Evolutionary conservation across 192 early-diverging fungal species (phyloP), one percentile per base, ranked within the genome.

Genomic region (Lobosporangium transversale): DNA sequence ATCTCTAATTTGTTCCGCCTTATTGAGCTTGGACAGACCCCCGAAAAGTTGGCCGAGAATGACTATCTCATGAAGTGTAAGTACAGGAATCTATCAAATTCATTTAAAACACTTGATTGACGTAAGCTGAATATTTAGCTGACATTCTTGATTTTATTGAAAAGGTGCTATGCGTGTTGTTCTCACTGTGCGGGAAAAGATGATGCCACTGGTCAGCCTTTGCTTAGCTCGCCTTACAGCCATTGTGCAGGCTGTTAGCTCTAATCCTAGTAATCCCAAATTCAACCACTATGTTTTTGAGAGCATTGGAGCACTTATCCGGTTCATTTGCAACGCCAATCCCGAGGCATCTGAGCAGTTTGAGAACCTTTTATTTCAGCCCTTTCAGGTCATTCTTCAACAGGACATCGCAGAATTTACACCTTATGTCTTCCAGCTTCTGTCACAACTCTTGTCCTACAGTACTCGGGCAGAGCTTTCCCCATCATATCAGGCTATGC

Each of bases 261-360:
- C 90, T 68, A 99, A 99, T 78, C 98, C 98, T 31, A 94, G 92
- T 80, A 98, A 99, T 80, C 97, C 98, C 1, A 91, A 88, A 36
- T 99, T 99, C 90, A 98, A 93, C 79, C 97, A 99, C 81, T 99
- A 90, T 80, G 80, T 93, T 49, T 99, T 99, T 78, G 98, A 99
- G 79, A 87, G 93, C 21, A 83, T 99, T 56, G 94, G 90, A 17
- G 89, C 93, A 24, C 78, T 98, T 70, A 93, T 95, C 62, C 81
- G 94, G 63, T 95, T 94, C 55, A 89, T 94, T 43, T 95, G 95
- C 56, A 85, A 84, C 3, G 86, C 87, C 8, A 89, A 93, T 12
- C 84, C 83, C 0, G 81, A 68, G 12, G 84, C 94, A 2, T 85
- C 97, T 9, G 76, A 65, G 44, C 87, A 90, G 62, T 98, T 99